Percentiles rank a stretch among this genome's conserved stretches.
phyloP scores from a whole-genome alignment of 2,329 filamentous ascomycete genomes.

The Ampelomyces quisqualis region DNA sequence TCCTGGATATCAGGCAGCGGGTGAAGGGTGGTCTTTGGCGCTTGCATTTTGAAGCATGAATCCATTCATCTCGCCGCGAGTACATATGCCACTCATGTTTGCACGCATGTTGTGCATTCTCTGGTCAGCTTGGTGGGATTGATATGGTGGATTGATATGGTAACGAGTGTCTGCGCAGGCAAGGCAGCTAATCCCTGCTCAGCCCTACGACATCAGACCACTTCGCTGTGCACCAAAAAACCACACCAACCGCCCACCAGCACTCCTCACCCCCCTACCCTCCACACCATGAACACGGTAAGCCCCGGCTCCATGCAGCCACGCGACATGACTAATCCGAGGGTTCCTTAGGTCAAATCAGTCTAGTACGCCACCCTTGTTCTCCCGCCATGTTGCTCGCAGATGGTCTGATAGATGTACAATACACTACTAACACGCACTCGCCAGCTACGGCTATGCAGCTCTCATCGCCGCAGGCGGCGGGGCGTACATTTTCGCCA shows the following conservation, averaged over 20 bases:
- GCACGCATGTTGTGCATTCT: neutral
- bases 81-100: neutral
- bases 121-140: neutral
- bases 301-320: conserved; percentile 17
- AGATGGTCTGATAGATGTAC: no score
- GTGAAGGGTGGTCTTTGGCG: no score
- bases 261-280: conserved; percentile 4
- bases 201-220: conserved; percentile 31
- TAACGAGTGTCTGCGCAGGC: neutral
- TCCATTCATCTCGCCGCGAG: neutral
- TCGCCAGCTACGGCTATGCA: conserved; percentile 86
- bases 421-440: conserved; percentile 5
- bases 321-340: neutral
- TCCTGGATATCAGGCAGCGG: neutral
- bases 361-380: conserved; percentile 54
- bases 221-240: conserved; percentile 29
- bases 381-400: conserved; percentile 3
- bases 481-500: conserved; percentile 93
- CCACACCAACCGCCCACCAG: conserved; percentile 7
- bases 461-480: conserved; percentile 80
- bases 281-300: conserved; percentile 55
- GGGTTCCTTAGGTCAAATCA: conserved; percentile 54
- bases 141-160: neutral
- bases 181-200: conserved; percentile 2
- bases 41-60: conserved; percentile 4